These are phyloP conservation scores for Solanum bukasovii DNA, from an alignment of 257 asterid genomes.

Conservation along the genomic window DNA sequence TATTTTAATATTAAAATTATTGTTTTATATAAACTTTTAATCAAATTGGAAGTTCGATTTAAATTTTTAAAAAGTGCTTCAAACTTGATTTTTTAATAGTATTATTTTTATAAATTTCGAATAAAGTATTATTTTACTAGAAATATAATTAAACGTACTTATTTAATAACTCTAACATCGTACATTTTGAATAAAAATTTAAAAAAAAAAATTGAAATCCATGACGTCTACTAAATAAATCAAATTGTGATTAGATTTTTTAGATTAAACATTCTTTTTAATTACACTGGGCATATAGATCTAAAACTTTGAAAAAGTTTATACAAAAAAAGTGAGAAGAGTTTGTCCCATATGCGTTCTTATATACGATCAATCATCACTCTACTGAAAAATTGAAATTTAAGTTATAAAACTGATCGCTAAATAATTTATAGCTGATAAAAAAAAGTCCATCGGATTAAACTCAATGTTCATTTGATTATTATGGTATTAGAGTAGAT, in stretches of 20 bases:
- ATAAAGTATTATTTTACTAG: neutral
- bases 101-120: neutral
- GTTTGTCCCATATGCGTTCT: neutral
- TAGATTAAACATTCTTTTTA: neutral
- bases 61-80: neutral
- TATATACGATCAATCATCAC: neutral
- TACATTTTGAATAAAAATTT: neutral
- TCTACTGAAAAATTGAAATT: neutral
- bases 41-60: neutral
- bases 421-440: neutral
- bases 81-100: too few species aligned
- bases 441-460: too few species aligned
- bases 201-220: neutral
- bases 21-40: neutral
- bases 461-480: neutral
- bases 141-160: neutral
- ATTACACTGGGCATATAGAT: neutral
- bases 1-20: neutral
- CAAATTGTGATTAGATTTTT: neutral
- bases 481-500: neutral
- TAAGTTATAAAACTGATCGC: neutral
- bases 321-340: neutral
- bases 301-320: neutral
- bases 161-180: neutral
- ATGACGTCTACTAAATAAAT: neutral